phyloP scores from a whole-genome alignment of 805 yeast genomes.

The baker's yeast (Saccharomyces cerevisiae) region DNA sequence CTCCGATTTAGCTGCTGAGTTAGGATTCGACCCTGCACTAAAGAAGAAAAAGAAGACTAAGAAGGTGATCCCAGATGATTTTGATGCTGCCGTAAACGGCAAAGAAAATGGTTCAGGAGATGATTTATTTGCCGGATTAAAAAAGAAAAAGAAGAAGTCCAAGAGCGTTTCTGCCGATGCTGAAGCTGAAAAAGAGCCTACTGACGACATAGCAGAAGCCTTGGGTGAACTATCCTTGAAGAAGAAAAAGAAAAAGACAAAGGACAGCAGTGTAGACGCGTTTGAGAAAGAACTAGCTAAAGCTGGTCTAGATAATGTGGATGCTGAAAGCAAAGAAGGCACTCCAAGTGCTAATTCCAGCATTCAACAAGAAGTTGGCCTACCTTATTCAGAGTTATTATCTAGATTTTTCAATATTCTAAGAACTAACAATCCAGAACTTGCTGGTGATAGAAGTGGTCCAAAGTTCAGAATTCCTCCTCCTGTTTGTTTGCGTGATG shows the following conservation, averaged over 20 bases:
- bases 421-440: conserved; percentile 91
- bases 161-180: conserved; percentile 28
- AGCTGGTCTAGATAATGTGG: conserved; percentile 70
- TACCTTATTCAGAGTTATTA: conserved; percentile 69
- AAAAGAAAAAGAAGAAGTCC: conserved; percentile 78
- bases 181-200: conserved; percentile 25
- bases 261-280: conserved; percentile 52
- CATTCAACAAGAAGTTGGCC: conserved; percentile 43
- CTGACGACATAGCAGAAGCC: conserved; percentile 47
- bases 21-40: conserved; percentile 66
- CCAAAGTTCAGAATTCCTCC: conserved; percentile 95
- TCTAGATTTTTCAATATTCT: conserved; percentile 79
- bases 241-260: conserved; percentile 75
- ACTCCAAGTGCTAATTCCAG: conserved; percentile 28
- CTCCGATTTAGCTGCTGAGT: conserved; percentile 31
- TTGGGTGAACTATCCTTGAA: conserved; percentile 66
- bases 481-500: conserved; percentile 94
- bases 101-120: conserved; percentile 40
- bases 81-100: conserved; percentile 33
- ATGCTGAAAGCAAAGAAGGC: conserved; percentile 26
- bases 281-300: conserved; percentile 84
- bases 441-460: conserved; percentile 92
- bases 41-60: conserved; percentile 73
- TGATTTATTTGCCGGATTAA: conserved; percentile 70
- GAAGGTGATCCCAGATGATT: conserved; percentile 36